phyloP scores from a whole-genome alignment of 306 rosid genomes.

The Boehmeria nivea region DNA sequence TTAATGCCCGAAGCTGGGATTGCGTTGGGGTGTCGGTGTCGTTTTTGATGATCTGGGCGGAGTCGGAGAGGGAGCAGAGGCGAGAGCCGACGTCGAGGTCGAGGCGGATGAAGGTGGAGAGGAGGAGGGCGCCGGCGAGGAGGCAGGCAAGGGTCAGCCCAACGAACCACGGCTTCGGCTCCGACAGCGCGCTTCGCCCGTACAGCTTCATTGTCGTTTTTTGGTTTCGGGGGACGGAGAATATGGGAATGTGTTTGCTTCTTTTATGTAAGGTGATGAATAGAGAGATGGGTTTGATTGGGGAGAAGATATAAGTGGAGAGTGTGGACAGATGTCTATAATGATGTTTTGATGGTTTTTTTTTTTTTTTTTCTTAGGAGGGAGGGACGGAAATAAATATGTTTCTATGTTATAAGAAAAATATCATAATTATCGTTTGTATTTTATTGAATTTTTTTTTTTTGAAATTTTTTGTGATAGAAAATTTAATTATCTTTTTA shows the following conservation, averaged over 20 bases:
- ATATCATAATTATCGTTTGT: too few relatives aligned
- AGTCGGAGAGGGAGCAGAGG: conserved; percentile 30
- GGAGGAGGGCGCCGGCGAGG: conserved; percentile 38
- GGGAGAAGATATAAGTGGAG: background rate
- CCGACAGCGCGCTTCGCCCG: conserved; percentile 21
- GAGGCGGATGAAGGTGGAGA: conserved; percentile 26
- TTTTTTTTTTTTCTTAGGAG: too few relatives aligned
- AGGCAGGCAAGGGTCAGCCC: conserved; percentile 35
- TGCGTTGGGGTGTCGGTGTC: conserved; percentile 35
- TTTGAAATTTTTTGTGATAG: too few relatives aligned
- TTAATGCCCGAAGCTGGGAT: conserved; percentile 59
- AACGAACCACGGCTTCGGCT: conserved; percentile 34
- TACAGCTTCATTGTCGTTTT: conserved; percentile 17
- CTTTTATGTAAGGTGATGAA: too few relatives aligned
- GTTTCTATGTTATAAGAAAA: too few relatives aligned
- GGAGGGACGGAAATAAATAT: too few relatives aligned
- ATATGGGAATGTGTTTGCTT: background rate
- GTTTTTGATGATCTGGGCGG: conserved; percentile 9
- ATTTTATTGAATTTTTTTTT: too few relatives aligned
- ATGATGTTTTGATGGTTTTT: too few relatives aligned
- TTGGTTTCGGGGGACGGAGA: background rate
- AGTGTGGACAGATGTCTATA: too few relatives aligned
- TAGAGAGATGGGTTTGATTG: background rate
- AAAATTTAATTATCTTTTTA: too few relatives aligned
- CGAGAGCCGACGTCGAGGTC: conserved; percentile 22